Evolutionary conservation across 106 monocot species (phyloP).

Genomic region (Amphibolis antarctica): DNA sequence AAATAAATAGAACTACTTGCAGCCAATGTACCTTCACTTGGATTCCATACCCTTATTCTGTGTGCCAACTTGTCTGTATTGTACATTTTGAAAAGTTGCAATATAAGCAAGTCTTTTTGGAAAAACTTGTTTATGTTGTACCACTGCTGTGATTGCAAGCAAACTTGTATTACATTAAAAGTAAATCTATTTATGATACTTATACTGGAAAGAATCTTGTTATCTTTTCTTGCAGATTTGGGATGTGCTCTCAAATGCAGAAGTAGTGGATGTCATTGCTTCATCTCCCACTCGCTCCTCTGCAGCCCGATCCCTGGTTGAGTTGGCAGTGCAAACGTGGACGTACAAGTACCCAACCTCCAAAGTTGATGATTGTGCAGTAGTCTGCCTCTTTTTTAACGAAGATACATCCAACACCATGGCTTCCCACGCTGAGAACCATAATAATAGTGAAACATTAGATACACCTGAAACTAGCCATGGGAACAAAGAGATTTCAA

Average conservation of each 20-base stretch:
- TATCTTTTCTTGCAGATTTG: constrained; percentile 32
- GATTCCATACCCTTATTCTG: too few relatives aligned
- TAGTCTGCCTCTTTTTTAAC: constrained; percentile 63
- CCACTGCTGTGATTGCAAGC: too few relatives aligned
- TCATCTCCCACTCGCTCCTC: constrained; percentile 41
- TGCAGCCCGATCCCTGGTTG: constrained; percentile 54
- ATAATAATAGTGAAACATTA: neutral
- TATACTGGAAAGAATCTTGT: neutral
- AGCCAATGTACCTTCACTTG: too few relatives aligned
- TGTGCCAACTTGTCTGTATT: too few relatives aligned
- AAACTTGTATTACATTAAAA: neutral
- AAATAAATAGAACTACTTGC: too few relatives aligned
- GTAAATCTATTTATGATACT: neutral
- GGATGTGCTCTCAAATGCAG: constrained; percentile 70
- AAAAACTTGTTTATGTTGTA: too few relatives aligned
- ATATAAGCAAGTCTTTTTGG: too few relatives aligned
- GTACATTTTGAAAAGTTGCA: too few relatives aligned
- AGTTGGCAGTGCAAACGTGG: constrained; percentile 54
- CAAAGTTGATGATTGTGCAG: constrained; percentile 84
- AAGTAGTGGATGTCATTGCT: constrained; percentile 58
- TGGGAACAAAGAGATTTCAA: neutral
- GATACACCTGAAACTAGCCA: neutral
- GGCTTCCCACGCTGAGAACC: constrained; percentile 3
- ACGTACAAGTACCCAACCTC: constrained; percentile 53
- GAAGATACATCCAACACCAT: constrained; percentile 1